A percentile compares a stretch with the other conserved stretches of the same genome.
Conservation (phyloP, 306 rosid genomes). For the Leucaena leucocephala region DNA sequence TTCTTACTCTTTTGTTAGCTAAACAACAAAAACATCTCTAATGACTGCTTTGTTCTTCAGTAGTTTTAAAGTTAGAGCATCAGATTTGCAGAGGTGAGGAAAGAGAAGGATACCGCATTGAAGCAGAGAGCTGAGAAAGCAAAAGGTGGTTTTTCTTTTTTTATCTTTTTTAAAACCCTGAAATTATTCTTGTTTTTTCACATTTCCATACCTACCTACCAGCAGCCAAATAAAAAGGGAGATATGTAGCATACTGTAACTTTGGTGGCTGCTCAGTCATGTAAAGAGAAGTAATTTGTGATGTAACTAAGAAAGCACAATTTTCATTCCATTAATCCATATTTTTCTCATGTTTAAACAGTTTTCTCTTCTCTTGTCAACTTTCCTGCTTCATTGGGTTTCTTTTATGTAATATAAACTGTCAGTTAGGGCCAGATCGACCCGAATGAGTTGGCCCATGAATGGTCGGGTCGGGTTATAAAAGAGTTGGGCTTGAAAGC, state of each 20-base stretch:
- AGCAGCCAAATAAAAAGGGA: constrained; percentile 54
- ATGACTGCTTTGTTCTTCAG: constrained; percentile 32
- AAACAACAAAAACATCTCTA: constrained; percentile 12
- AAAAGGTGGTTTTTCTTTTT: constrained; percentile 22
- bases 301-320: constrained; percentile 41
- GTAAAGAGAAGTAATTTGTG: constrained; percentile 81
- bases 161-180: not conserved
- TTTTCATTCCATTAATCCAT: constrained; percentile 69
- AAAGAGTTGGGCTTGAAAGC: too few species aligned
- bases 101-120: constrained; percentile 19
- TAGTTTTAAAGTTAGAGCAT: constrained; percentile 49
- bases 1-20: not conserved
- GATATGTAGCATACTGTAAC: constrained; percentile 49
- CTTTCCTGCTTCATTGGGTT: constrained; percentile 2
- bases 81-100: constrained; percentile 38
- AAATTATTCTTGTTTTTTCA: constrained; percentile 43
- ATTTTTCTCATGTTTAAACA: constrained; percentile 35
- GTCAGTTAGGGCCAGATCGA: too few species aligned
- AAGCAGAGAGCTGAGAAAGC: constrained; percentile 32
- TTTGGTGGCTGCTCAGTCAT: constrained; percentile 55
- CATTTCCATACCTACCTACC: constrained; percentile 38
- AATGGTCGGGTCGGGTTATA: too few species aligned
- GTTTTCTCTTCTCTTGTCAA: not conserved
- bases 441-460: too few species aligned
- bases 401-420: not conserved